Evolutionary conservation across 2,329 filamentous ascomycete genomes (phyloP), one percentile per base, ranked within the genome.

Genomic region (Tolypocladium tropicale): DNA sequence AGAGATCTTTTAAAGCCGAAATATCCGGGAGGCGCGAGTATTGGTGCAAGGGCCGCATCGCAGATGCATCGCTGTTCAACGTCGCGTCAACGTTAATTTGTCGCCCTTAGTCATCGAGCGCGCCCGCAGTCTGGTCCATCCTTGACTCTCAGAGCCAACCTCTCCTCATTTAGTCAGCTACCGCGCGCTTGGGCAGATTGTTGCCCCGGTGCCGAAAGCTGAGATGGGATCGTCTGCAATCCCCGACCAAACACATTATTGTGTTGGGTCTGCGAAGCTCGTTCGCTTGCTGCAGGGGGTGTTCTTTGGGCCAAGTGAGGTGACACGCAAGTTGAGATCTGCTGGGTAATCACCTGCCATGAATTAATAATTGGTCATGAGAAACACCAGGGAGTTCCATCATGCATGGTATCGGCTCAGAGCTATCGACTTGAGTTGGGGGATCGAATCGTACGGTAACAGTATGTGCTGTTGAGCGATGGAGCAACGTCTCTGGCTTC

Each of bases 171-270:
- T 56, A 57, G 56, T 55, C 54, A 58, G 48, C 41, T 56, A 41
- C 56, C 56, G 56, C 54, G 58, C 54, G 53, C 46, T 23, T 28
- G 6, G n/a, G n/a, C n/a, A n/a, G n/a, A n/a, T n/a, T n/a, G n/a
- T n/a, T n/a, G n/a, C n/a, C n/a, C n/a, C n/a, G n/a, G n/a, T n/a
- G n/a, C n/a, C n/a, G n/a, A n/a, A n/a, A n/a, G n/a, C n/a, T n/a
- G n/a, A n/a, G n/a, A n/a, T n/a, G n/a, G n/a, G n/a, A n/a, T n/a
- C n/a, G n/a, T n/a, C n/a, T n/a, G n/a, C n/a, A n/a, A n/a, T n/a
- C n/a, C n/a, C n/a, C n/a, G n/a, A n/a, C n/a, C n/a, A n/a, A n/a
- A n/a, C n/a, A n/a, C n/a, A n/a, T n/a, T n/a, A n/a, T n/a, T n/a
- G n/a, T n/a, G n/a, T n/a, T n/a, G n/a, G n/a, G n/a, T n/a, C n/a